Evolutionary conservation across 306 rosid genomes (phyloP).

Genomic region (Glycine tomentella): DNA sequence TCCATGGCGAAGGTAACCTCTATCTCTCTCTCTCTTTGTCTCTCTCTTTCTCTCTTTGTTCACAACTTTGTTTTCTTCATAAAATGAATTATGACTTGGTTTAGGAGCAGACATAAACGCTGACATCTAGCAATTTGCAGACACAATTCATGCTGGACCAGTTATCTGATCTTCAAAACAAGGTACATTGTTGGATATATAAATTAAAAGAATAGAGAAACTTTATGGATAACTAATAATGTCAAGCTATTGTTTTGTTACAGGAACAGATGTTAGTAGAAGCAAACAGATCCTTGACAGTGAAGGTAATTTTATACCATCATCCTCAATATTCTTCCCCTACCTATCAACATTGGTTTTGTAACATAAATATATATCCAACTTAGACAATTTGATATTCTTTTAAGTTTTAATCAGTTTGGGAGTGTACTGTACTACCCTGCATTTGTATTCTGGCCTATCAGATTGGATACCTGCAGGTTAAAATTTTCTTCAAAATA

Average conservation of each 20-base stretch:
- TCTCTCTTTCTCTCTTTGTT: too few species aligned
- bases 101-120: too few species aligned
- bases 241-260: constrained; percentile 11
- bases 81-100: too few species aligned
- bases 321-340: constrained; percentile 1
- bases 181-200: constrained; percentile 55
- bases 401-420: too few species aligned
- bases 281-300: constrained; percentile 80
- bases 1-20: too few species aligned
- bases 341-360: not conserved
- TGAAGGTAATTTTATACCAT: constrained; percentile 62
- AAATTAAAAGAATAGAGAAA: not conserved
- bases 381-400: too few species aligned
- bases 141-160: constrained; percentile 96
- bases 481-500: constrained; percentile 12
- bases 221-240: constrained; percentile 27
- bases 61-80: too few species aligned
- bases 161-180: constrained; percentile 86
- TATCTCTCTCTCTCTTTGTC: too few species aligned
- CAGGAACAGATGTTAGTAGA: constrained; percentile 86
- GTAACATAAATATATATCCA: not conserved
- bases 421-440: not conserved
- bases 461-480: constrained; percentile 15
- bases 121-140: constrained; percentile 71
- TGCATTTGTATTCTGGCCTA: constrained; percentile 7